These are phyloP conservation scores for Dactylonectria macrodidyma DNA, from an alignment of 2,329 filamentous ascomycete species.

Conservation along the genomic window DNA sequence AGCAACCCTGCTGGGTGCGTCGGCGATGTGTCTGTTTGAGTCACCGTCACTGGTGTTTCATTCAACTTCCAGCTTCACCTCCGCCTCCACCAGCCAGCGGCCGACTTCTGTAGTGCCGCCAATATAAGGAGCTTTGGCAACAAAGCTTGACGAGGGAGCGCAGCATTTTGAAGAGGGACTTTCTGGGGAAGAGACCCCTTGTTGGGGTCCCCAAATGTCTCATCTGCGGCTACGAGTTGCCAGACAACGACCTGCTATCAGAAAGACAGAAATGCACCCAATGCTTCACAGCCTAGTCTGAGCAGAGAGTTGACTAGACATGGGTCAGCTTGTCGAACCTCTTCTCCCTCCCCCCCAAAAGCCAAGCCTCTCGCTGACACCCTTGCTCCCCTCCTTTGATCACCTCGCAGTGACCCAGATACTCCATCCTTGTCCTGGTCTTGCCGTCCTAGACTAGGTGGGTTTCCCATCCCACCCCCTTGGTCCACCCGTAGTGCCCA, in stretches of 20 bases:
- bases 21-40: conserved; percentile 7
- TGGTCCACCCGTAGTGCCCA: conserved; percentile 32
- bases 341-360: conserved; percentile 29
- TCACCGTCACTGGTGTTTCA: conserved; percentile 17
- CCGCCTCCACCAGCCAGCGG: conserved; percentile 20
- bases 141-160: conserved; percentile 28
- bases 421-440: conserved; percentile 41
- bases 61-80: conserved; percentile 6
- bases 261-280: conserved; percentile 37
- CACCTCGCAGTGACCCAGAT: conserved; percentile 44
- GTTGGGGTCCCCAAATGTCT: conserved; percentile 42
- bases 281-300: conserved; percentile 32
- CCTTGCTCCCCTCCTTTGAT: conserved; percentile 47
- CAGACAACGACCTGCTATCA: conserved; percentile 38
- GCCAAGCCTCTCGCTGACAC: conserved; percentile 41
- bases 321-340: conserved; percentile 35
- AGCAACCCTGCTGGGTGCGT: conserved; percentile 18
- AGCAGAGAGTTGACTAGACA: conserved; percentile 40
- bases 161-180: conserved; percentile 29
- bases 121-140: conserved; percentile 20
- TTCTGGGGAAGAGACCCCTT: conserved; percentile 31
- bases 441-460: conserved; percentile 37
- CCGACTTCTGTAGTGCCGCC: conserved; percentile 25
- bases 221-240: conserved; percentile 40
- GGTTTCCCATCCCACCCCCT: conserved; percentile 35